Evolutionary conservation across 306 rosid species (phyloP).

Genomic region (Lathyrus sativus): DNA sequence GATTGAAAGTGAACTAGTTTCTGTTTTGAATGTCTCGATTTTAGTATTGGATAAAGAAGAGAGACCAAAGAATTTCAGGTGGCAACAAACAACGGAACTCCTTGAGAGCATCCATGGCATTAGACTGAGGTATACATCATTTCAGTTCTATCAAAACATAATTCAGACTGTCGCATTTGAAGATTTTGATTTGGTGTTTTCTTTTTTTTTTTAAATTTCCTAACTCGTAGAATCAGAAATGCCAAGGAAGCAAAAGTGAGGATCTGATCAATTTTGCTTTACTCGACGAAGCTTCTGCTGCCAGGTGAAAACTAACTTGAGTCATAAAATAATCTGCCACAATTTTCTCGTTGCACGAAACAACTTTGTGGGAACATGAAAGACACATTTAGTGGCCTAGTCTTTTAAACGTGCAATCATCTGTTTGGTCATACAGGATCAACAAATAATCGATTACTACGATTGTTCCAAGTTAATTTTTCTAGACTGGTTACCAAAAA

Average conservation of each 20-base stretch:
- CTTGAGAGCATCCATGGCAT: constrained; percentile 63
- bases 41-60: constrained; percentile 58
- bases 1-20: constrained; percentile 73
- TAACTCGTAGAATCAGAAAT: constrained; percentile 52
- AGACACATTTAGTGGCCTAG: constrained; percentile 6
- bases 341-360: constrained; percentile 14
- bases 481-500: constrained; percentile 7
- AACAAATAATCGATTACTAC: background rate
- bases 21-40: constrained; percentile 66
- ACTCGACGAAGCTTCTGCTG: constrained; percentile 31
- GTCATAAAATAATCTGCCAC: constrained; percentile 9
- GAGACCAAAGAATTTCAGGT: constrained; percentile 60
- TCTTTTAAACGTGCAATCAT: background rate
- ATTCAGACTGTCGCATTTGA: constrained; percentile 24
- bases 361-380: constrained; percentile 24
- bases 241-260: constrained; percentile 48
- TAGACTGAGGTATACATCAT: constrained; percentile 62
- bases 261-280: constrained; percentile 45
- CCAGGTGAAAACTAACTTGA: constrained; percentile 42
- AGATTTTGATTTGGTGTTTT: constrained; percentile 13
- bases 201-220: background rate
- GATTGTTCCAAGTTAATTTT: background rate
- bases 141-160: constrained; percentile 18
- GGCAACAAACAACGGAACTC: constrained; percentile 70
- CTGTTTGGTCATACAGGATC: too few relatives aligned